Evolutionary conservation across 805 yeast genomes (phyloP), one percentile per base, ranked within the genome.

Genomic region (Jamesozyma piceae): DNA sequence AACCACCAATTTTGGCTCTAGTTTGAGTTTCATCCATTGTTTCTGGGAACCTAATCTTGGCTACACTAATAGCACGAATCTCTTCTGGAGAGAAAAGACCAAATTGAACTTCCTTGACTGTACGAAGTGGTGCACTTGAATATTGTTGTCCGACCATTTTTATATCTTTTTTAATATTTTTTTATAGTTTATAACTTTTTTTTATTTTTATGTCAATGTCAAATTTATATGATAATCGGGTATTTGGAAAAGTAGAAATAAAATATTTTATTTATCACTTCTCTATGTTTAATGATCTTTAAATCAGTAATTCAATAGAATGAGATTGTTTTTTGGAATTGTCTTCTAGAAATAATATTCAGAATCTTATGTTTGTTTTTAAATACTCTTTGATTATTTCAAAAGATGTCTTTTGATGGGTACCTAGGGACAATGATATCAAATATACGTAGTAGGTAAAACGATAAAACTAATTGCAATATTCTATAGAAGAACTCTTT

Each of bases 1-100:
- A 71, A 47, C 99, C 99, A 49, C 97, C 97, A 52, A 88, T 89
- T 63, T 97, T 80, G 38, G 97, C 97, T 50, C 85, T 84, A 60
- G 83, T 82, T 45, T 95, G 88, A 32, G 95, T 78, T 65, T 89
- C 97, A 65, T 92, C 98, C 95, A 92, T 92, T n/a, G 97, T 92
- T 67, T 92, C 99, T 19, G 99, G 98, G 59, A 84, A 92, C 66
- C 90, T 97, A 58, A 92, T 87, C 62, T 92, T 92, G 35, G 97
- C 97, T 46, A 94, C 98, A 48, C 96, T 86, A 52, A 92, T 89
- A 39, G 97, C 97, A 66, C 96, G 83, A 50, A 82, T 75, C 72
- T 92, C 98, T 70, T 92, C 98, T 22, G 99, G 98, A 26, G 97
- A 88, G 49, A 92, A 78, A 57, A 92, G 79, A 49, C 99, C 98